Conservation (phyloP, 345 rosid species). For the Murraya koenigii region DNA sequence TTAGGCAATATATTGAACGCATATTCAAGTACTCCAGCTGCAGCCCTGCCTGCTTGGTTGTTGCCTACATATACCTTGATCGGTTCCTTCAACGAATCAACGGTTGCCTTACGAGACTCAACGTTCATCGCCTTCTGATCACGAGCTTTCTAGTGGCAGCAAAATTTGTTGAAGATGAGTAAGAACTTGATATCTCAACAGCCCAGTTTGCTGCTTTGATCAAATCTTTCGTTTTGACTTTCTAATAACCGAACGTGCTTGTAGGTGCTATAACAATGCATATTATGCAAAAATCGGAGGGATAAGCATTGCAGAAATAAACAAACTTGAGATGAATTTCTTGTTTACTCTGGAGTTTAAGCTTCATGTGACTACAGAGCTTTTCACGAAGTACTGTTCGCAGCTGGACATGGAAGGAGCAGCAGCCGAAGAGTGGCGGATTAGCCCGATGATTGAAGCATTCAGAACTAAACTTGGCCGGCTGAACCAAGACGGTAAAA, state of each 20-base stretch:
- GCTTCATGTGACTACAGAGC: conserved; percentile 31
- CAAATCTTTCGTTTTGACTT: not conserved
- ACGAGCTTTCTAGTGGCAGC: conserved; percentile 39
- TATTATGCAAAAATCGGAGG: conserved; percentile 56
- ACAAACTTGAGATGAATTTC: conserved; percentile 41
- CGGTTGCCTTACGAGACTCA: conserved; percentile 25
- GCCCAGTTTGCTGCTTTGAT: not conserved
- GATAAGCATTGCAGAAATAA: conserved; percentile 45
- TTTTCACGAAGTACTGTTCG: conserved; percentile 20
- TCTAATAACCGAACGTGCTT: not conserved
- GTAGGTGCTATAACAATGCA: conserved; percentile 41
- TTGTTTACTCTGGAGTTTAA: conserved; percentile 44
- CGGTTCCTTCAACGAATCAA: conserved; percentile 22
- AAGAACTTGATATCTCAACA: not conserved
- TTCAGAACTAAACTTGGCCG: conserved; percentile 4
- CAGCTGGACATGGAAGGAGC: conserved; percentile 26
- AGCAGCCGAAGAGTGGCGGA: not conserved
- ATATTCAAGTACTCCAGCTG: conserved; percentile 42
- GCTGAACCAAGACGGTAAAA: not conserved
- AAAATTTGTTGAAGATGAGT: conserved; percentile 43
- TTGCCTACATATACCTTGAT: conserved; percentile 38
- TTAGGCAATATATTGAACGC: conserved; percentile 39
- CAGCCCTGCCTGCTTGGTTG: conserved; percentile 40
- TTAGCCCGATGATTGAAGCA: not conserved
- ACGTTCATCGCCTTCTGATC: conserved; percentile 43